Conservation (phyloP, 2,329 filamentous ascomycete genomes). For the Fusarium sp. region DNA sequence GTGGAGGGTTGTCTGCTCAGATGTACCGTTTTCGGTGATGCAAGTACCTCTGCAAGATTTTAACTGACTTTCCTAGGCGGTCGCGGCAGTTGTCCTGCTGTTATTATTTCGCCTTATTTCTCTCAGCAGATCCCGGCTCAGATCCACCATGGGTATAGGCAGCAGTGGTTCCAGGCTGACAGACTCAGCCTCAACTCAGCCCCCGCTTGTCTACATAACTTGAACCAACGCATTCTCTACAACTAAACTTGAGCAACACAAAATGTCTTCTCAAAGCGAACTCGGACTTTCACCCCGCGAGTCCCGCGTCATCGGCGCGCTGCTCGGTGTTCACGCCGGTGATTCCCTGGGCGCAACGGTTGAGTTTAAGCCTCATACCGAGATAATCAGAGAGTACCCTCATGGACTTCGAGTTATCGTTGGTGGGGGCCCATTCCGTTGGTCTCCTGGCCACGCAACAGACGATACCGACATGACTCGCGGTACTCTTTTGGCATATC, state of each 20-base stretch:
- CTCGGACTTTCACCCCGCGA: conserved; percentile 19
- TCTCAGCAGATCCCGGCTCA: background rate
- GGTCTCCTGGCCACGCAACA: conserved; percentile 57
- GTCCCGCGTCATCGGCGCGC: conserved; percentile 54
- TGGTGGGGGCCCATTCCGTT: conserved; percentile 57
- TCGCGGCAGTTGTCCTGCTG: conserved; percentile 1
- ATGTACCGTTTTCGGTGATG: background rate
- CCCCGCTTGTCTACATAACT: background rate
- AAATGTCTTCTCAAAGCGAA: background rate
- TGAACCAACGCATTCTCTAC: background rate
- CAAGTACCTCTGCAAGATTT: conserved; percentile 16
- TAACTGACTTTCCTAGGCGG: background rate
- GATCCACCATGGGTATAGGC: background rate
- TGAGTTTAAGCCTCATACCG: conserved; percentile 54
- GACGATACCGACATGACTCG: conserved; percentile 62
- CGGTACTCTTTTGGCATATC: conserved; percentile 58
- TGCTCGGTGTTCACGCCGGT: conserved; percentile 59
- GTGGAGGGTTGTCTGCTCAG: background rate
- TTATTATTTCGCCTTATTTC: too few relatives aligned
- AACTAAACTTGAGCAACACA: background rate
- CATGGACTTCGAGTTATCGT: conserved; percentile 54
- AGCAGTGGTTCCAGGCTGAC: background rate
- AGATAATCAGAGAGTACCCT: conserved; percentile 51
- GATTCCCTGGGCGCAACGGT: conserved; percentile 59
- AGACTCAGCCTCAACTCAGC: background rate